These are phyloP conservation scores for Aspergillus steynii DNA, from an alignment of 495 filamentous ascomycete species.

Conservation along the genomic window DNA sequence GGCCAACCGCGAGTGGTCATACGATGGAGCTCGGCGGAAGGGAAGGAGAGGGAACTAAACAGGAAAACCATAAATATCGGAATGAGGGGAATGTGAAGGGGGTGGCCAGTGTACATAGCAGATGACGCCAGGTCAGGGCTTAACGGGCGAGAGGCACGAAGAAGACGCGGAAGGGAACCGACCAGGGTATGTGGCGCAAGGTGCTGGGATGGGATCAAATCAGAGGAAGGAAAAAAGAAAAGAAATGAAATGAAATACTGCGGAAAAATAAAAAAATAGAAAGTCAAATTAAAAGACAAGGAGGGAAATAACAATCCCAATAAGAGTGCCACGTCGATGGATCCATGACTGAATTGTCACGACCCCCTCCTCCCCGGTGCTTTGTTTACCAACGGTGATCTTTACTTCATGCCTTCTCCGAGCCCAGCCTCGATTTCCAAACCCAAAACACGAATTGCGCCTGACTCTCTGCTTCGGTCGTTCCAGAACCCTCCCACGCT, in stretches of 20 bases:
- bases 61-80: conserved; percentile 4
- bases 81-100: conserved; percentile 17
- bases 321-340: not conserved
- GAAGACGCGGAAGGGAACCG: not conserved
- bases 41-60: conserved; percentile 5
- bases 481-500: not conserved
- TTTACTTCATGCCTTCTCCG: not conserved
- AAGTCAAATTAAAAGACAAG: not conserved
- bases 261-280: not conserved
- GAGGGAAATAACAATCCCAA: conserved; percentile 2
- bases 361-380: not conserved
- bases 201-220: conserved; percentile 12
- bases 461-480: not conserved
- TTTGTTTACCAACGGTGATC: too few relatives aligned
- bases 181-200: conserved; percentile 13
- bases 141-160: conserved; percentile 13
- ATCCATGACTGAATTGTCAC: not conserved
- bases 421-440: not conserved
- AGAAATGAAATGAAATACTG: not conserved
- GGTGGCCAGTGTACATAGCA: conserved; percentile 24
- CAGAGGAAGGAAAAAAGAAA: not conserved
- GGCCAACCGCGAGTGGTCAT: conserved; percentile 15
- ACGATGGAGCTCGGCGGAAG: conserved; percentile 8
- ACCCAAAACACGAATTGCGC: not conserved
- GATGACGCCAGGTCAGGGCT: conserved; percentile 21